phyloP scores from a whole-genome alignment of 2,329 filamentous ascomycete species.

The Zopfia rhizophila region DNA sequence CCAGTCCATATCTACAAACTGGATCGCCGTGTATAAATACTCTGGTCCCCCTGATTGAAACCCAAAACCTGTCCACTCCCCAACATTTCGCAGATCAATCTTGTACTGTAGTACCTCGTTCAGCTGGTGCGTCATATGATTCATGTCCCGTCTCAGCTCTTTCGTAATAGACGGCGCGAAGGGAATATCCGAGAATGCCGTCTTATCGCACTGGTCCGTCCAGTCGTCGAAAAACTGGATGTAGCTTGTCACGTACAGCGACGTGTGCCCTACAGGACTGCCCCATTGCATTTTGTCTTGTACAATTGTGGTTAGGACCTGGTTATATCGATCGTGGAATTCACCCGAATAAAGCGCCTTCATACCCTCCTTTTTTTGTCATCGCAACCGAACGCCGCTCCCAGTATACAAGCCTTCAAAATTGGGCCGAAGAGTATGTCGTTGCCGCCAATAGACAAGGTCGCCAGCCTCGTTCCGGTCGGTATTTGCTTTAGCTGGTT shows the following conservation, averaged over 20 bases:
- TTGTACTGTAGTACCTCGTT: constrained; percentile 12
- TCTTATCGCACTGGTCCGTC: constrained; percentile 3
- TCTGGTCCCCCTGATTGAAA: no score
- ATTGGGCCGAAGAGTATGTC: constrained; percentile 9
- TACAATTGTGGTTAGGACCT: no score
- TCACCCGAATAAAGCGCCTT: no score
- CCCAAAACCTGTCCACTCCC: neutral
- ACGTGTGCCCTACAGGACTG: no score
- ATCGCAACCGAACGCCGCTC: no score
- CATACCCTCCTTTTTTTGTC: no score
- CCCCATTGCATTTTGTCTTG: neutral
- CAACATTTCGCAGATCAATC: constrained; percentile 11
- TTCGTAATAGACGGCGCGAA: neutral
- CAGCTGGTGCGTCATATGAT: constrained; percentile 7
- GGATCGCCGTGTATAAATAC: neutral
- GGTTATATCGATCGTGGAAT: no score
- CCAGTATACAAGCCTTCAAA: constrained; percentile 4
- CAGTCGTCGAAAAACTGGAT: constrained; percentile 12
- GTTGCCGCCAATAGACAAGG: constrained; percentile 16
- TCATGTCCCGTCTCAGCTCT: constrained; percentile 5
- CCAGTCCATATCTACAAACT: constrained; percentile 6
- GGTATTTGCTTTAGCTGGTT: constrained; percentile 6
- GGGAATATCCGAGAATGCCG: neutral
- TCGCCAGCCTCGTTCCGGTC: constrained; percentile 7
- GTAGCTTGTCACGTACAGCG: constrained; percentile 13